Evolutionary conservation across 2,329 filamentous ascomycete genomes (phyloP).

Genomic region (Pseudogymnoascus sp.): DNA sequence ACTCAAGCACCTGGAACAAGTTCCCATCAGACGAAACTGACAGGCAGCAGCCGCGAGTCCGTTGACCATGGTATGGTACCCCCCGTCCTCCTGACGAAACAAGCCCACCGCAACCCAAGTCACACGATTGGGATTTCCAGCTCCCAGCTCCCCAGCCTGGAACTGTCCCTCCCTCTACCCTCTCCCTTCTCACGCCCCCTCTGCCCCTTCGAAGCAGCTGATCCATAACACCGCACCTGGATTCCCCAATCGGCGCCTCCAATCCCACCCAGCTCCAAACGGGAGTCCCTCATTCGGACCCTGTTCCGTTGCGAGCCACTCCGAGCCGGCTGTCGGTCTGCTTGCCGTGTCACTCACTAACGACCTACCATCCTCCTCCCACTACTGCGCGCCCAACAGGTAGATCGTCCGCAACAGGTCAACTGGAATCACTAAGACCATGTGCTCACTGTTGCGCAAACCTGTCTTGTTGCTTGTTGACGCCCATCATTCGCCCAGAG

Average conservation of each 20-base stretch:
- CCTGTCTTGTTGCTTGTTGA: neutral
- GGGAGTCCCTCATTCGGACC: slow-evolving; percentile 1
- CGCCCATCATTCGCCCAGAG: neutral
- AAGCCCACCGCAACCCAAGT: neutral
- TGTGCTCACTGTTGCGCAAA: neutral
- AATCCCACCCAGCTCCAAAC: neutral
- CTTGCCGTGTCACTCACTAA: neutral
- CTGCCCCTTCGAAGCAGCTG: neutral
- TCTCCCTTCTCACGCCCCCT: neutral
- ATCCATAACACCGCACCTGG: neutral
- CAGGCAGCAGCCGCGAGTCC: slow-evolving; percentile 1
- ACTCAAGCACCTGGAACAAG: neutral
- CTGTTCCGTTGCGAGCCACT: neutral
- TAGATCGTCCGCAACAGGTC: neutral
- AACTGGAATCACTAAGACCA: neutral
- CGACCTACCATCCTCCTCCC: too few species aligned
- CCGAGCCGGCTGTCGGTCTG: neutral
- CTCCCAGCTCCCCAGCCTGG: neutral
- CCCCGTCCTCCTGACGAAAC: slow-evolving; percentile 1
- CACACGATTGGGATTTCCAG: neutral
- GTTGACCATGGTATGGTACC: neutral
- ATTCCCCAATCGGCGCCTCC: neutral
- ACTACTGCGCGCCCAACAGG: neutral
- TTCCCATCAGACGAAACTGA: slow-evolving; percentile 3
- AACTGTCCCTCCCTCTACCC: neutral